These are phyloP conservation scores for Boletus huronensis DNA, from an alignment of 768 basidiomycete genomes.

Conservation along the genomic window DNA sequence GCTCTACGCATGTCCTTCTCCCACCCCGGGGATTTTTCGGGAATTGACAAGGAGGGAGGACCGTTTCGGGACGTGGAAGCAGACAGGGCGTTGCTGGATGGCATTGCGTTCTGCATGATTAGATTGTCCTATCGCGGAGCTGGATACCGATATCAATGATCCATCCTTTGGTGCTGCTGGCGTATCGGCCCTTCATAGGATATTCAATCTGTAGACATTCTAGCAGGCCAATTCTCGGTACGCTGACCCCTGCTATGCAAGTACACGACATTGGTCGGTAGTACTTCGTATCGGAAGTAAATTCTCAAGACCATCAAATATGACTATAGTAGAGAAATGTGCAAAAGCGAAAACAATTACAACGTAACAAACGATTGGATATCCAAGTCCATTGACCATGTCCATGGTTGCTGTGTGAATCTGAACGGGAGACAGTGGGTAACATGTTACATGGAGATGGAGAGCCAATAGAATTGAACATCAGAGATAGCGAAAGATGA, in stretches of 20 bases:
- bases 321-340: slow-evolving; percentile 13
- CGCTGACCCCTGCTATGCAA: background rate
- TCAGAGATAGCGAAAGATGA: slow-evolving; percentile 17
- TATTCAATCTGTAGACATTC: slow-evolving; percentile 12
- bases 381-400: slow-evolving; percentile 55
- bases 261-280: background rate
- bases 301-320: slow-evolving; percentile 8
- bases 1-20: slow-evolving; percentile 20
- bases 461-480: slow-evolving; percentile 14
- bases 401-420: slow-evolving; percentile 32
- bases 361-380: slow-evolving; percentile 49
- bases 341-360: slow-evolving; percentile 37
- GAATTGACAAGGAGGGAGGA: slow-evolving; percentile 20
- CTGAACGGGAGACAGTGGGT: slow-evolving; percentile 29
- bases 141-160: slow-evolving; percentile 28
- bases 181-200: slow-evolving; percentile 16
- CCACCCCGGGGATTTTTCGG: slow-evolving; percentile 28
- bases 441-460: slow-evolving; percentile 26
- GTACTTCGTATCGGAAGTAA: background rate
- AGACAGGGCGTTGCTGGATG: slow-evolving; percentile 18
- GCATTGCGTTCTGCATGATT: slow-evolving; percentile 15
- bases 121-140: slow-evolving; percentile 17
- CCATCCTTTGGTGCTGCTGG: slow-evolving; percentile 18
- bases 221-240: background rate
- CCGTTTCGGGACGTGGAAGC: slow-evolving; percentile 27